These are phyloP conservation scores for Zygnema circumcarinatum DNA, from an alignment of 139 green algal genomes.

Conservation along the genomic window DNA sequence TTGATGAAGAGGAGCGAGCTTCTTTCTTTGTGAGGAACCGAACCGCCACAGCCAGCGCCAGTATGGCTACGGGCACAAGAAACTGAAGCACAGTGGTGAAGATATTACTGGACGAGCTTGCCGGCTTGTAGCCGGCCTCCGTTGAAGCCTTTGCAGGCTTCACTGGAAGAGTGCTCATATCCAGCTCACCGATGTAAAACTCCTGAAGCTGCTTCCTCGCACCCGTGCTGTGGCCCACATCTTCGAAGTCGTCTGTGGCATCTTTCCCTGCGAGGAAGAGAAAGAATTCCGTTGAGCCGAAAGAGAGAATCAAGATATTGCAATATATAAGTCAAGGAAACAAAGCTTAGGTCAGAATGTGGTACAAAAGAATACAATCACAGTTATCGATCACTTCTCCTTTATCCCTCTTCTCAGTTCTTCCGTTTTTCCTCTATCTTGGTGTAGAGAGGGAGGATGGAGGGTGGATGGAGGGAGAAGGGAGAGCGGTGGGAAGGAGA, in stretches of 20 bases:
- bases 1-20: no score
- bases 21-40: slow-evolving; percentile 39
- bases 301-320: not conserved
- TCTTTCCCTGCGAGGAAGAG: slow-evolving; percentile 61
- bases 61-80: slow-evolving; percentile 36
- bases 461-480: no score
- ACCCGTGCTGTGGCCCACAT: slow-evolving; percentile 69
- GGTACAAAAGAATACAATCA: no score
- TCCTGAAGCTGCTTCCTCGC: slow-evolving; percentile 66
- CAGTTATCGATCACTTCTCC: no score
- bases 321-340: slow-evolving; percentile 15
- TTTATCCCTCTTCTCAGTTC: no score
- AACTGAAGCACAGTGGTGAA: slow-evolving; percentile 42
- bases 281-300: not conserved
- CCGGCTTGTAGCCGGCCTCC: not conserved
- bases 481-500: no score
- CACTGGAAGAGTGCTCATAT: slow-evolving; percentile 4
- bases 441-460: no score
- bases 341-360: not conserved
- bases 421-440: no score
- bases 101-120: slow-evolving; percentile 2
- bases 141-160: not conserved
- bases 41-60: slow-evolving; percentile 34
- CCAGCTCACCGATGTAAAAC: slow-evolving; percentile 67
- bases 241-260: slow-evolving; percentile 75